Base-by-base conservation (phyloP, 139 green algal species). In the Eudorina sp. region DNA sequence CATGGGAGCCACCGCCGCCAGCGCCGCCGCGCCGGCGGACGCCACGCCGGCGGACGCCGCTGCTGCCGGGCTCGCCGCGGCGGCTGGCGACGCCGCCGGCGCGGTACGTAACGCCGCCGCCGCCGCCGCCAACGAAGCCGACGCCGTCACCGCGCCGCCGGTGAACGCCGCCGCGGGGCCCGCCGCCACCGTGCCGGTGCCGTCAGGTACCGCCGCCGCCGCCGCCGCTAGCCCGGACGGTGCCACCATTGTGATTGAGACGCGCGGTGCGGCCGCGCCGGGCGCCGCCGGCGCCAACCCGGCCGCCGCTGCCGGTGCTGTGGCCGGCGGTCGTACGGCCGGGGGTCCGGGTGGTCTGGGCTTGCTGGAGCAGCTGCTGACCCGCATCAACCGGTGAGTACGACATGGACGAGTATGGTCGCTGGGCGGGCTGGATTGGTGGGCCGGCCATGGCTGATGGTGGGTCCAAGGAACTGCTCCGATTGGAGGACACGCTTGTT, bases 361-460 rank as follows among this genome's bases (percentile, higher is more conserved):
- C 21, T 38, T 75, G 36, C 79, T 85, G 6, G 58, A 75, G 55
- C 27, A 85, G 58, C 60, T 85, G 40, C 58, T 85, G 14, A 53
- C 13, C 5, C 55, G 79, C 0, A 70, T 85, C 5, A 85, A 74
- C 58, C 79, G 79, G 79, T 85, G 58, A n/a, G 45, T 3, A 0
- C 34, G 27, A 34, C 3, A 66, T 27, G 4, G 55, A 66, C 8
- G 3, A n/a, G n/a, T n/a, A n/a, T n/a, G n/a, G n/a, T n/a, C n/a
- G n/a, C n/a, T n/a, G n/a, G n/a, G n/a, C n/a, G n/a, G n/a, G n/a
- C 29, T 66, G 8, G 27, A 3, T 23, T 66, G 55, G 55, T 3
- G 55, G 55, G 29, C 29, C 23, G 29, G 23, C 55, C 55, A 11
- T 66, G 55, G 55, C 23, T 66, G 23, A 62, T 27, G 53, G 53